These are phyloP conservation scores for Nematocida sp. DNA, from an alignment of 371 early-diverging fungal genomes.

Conservation along the genomic window DNA sequence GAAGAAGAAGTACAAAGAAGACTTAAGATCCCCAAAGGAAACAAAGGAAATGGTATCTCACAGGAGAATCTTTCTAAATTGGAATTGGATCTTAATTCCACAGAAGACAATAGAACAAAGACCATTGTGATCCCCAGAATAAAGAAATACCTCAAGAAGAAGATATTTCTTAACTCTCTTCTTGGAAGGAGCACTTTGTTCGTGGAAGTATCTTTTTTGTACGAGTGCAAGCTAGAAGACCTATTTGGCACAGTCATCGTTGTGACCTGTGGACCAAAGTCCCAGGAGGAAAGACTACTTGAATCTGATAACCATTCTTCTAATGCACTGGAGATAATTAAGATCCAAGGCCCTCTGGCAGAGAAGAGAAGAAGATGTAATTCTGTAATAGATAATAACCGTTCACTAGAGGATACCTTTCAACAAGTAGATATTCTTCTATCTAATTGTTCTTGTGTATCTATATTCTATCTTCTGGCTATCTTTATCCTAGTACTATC, in stretches of 20 bases:
- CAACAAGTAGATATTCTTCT: constrained; percentile 27
- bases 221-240: constrained; percentile 32
- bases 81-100: neutral
- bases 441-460: constrained; percentile 4
- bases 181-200: constrained; percentile 8
- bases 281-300: constrained; percentile 41
- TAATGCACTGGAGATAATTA: neutral
- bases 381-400: constrained; percentile 48
- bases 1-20: neutral
- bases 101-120: neutral
- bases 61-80: neutral
- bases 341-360: neutral
- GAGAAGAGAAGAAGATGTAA: constrained; percentile 39
- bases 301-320: neutral
- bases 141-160: neutral
- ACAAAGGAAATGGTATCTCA: neutral
- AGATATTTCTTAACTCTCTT: neutral
- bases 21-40: neutral
- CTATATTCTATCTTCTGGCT: neutral
- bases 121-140: neutral
- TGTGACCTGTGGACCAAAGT: constrained; percentile 49
- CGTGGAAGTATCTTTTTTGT: constrained; percentile 40
- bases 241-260: constrained; percentile 20
- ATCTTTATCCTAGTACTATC: neutral
- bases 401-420: neutral